Percentiles rank a stretch among this genome's conserved stretches.
phyloP scores from a whole-genome alignment of 176 grass and related monocot genomes.

The Olyra latifolia region DNA sequence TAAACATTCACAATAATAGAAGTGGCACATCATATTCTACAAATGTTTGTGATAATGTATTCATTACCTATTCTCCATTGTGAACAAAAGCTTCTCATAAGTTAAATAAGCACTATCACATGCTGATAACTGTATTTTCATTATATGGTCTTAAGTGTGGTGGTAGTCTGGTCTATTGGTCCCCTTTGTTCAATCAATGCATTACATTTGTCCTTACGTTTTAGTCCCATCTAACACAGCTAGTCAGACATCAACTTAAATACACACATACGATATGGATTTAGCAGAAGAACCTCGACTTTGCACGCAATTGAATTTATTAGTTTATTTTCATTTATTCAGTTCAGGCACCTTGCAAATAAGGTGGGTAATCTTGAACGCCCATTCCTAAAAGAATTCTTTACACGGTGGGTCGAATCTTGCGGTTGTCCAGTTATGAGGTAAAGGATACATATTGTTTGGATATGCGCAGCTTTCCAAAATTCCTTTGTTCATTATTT shows the following conservation, averaged over 20 bases:
- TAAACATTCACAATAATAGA: neutral
- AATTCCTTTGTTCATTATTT: conserved; percentile 9
- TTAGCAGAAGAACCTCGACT: conserved; percentile 22
- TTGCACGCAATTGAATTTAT: neutral
- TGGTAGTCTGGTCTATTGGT: neutral
- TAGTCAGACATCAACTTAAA: conserved; percentile 7
- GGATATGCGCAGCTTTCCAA: conserved; percentile 6
- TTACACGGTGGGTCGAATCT: conserved; percentile 92
- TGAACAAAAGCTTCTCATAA: neutral
- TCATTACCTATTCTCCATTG: neutral
- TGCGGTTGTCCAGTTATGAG: conserved; percentile 90
- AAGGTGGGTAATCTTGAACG: conserved; percentile 97
- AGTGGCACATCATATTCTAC: neutral
- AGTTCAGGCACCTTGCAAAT: conserved; percentile 98
- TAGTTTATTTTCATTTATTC: conserved; percentile 47
- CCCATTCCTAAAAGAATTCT: conserved; percentile 98
- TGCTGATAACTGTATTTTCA: conserved; percentile 23
- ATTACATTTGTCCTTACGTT: neutral
- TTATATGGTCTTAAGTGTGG: conserved; percentile 2
- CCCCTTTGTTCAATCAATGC: neutral
- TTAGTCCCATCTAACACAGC: neutral
- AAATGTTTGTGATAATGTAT: conserved; percentile 3
- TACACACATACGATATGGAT: neutral
- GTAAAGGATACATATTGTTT: conserved; percentile 40
- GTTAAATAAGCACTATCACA: neutral